phyloP scores from a whole-genome alignment of 257 asterid genomes.

The Ilex aquifolium region DNA sequence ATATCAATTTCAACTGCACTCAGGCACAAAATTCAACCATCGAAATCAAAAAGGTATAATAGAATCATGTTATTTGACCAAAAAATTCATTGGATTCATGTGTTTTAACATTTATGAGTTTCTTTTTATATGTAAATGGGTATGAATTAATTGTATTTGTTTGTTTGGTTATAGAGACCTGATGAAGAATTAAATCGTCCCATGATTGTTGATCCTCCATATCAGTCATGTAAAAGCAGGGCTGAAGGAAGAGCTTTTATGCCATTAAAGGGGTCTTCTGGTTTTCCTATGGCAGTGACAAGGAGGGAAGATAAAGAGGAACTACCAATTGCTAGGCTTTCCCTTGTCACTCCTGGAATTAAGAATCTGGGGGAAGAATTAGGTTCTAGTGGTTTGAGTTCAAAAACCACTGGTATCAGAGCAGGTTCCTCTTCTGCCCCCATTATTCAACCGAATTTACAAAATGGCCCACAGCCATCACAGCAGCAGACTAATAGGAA shows the following conservation, averaged over 20 bases:
- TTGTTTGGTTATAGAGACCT: constrained; percentile 25
- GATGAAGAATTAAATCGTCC: constrained; percentile 32
- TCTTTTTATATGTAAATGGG: not conserved
- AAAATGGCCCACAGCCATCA: constrained; percentile 18
- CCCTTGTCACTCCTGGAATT: constrained; percentile 58
- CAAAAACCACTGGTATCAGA: constrained; percentile 37
- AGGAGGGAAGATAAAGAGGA: constrained; percentile 37
- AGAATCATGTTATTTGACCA: not conserved
- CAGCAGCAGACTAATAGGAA: constrained; percentile 44
- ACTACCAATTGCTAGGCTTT: constrained; percentile 47
- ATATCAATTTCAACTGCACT: constrained; percentile 4
- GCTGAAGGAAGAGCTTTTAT: constrained; percentile 23
- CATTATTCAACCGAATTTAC: constrained; percentile 28
- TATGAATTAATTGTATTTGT: not conserved
- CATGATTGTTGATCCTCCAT: constrained; percentile 27
- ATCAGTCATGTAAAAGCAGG: constrained; percentile 35
- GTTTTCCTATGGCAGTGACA: constrained; percentile 27
- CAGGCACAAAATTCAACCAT: constrained; percentile 11
- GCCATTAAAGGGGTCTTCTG: constrained; percentile 35
- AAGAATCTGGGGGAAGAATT: constrained; percentile 44
- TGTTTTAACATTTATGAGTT: no score
- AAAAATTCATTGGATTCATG: no score
- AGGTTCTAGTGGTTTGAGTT: constrained; percentile 28
- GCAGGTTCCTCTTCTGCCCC: constrained; percentile 49
- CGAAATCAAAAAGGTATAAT: constrained; percentile 40